These are phyloP conservation scores for Aulographum hederae DNA, from an alignment of 2,329 filamentous ascomycete species.

Conservation along the genomic window DNA sequence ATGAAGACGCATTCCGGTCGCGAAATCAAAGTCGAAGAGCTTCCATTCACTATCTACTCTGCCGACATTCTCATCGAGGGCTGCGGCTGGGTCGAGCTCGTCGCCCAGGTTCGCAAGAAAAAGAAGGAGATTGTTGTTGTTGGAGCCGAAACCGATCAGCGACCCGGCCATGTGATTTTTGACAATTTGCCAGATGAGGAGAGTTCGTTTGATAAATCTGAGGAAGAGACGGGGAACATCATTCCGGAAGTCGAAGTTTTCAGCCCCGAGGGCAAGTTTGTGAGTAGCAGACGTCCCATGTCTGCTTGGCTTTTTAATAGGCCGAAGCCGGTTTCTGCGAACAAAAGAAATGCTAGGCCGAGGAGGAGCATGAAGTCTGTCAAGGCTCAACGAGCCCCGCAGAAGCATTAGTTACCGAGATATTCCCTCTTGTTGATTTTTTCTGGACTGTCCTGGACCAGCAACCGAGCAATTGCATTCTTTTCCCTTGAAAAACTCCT, in stretches of 20 bases:
- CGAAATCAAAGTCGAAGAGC: slow-evolving; percentile 42
- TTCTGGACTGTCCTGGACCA: too few species aligned
- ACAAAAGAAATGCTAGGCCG: slow-evolving; percentile 34
- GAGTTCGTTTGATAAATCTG: background rate
- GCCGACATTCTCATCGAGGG: slow-evolving; percentile 82
- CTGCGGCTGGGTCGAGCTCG: slow-evolving; percentile 82
- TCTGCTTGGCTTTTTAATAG: slow-evolving; percentile 46
- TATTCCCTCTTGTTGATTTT: too few species aligned
- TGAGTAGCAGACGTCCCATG: slow-evolving; percentile 49
- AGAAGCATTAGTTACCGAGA: too few species aligned
- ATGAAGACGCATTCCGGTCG: slow-evolving; percentile 40
- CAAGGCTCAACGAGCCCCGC: slow-evolving; percentile 15
- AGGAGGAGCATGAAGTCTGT: slow-evolving; percentile 50
- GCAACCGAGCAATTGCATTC: too few species aligned
- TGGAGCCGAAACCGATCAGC: background rate
- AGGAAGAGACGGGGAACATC: too few species aligned
- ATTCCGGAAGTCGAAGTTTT: slow-evolving; percentile 67
- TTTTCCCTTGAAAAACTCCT: too few species aligned
- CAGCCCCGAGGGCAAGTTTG: slow-evolving; percentile 64
- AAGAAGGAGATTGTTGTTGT: too few species aligned
- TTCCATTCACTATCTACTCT: slow-evolving; percentile 66
- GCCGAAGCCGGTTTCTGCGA: slow-evolving; percentile 29
- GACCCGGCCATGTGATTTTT: background rate
- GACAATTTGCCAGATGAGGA: background rate
- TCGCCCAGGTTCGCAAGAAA: slow-evolving; percentile 52